Evolutionary conservation across 2,329 filamentous ascomycete genomes (phyloP).

Genomic region (Colletotrichum sp.): DNA sequence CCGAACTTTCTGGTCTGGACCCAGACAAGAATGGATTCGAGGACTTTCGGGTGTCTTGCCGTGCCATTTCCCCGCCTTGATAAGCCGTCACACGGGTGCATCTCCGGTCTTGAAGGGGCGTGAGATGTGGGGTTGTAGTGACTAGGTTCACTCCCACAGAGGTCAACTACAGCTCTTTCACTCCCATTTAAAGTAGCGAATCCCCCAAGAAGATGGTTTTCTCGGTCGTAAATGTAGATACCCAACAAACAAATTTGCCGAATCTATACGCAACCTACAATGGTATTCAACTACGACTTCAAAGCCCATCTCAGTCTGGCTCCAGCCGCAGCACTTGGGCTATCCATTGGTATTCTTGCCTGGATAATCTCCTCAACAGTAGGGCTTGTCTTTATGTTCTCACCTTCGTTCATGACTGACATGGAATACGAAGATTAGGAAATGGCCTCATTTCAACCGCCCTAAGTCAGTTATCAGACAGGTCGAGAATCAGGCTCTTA

Average conservation of each 20-base stretch:
- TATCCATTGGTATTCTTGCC: neutral
- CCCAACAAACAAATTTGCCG: neutral
- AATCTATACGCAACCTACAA: neutral
- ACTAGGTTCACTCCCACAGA: neutral
- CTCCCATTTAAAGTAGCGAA: neutral
- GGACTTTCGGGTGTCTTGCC: neutral
- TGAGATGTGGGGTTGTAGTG: neutral
- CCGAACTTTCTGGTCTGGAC: neutral
- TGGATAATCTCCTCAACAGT: neutral
- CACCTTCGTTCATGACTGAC: neutral
- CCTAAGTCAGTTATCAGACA: neutral
- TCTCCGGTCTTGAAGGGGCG: neutral
- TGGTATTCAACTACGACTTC: neutral
- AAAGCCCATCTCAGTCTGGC: neutral
- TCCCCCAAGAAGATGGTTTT: neutral
- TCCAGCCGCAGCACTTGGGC: neutral
- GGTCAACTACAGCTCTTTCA: neutral
- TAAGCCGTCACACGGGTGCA: neutral
- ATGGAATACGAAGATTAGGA: neutral
- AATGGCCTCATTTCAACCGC: neutral
- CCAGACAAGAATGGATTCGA: neutral
- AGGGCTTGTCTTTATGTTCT: neutral
- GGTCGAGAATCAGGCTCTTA: neutral
- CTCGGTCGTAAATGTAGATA: neutral
- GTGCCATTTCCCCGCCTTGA: neutral